Conservation (phyloP, 495 filamentous ascomycete genomes). For the Cairneyella variabilis region DNA sequence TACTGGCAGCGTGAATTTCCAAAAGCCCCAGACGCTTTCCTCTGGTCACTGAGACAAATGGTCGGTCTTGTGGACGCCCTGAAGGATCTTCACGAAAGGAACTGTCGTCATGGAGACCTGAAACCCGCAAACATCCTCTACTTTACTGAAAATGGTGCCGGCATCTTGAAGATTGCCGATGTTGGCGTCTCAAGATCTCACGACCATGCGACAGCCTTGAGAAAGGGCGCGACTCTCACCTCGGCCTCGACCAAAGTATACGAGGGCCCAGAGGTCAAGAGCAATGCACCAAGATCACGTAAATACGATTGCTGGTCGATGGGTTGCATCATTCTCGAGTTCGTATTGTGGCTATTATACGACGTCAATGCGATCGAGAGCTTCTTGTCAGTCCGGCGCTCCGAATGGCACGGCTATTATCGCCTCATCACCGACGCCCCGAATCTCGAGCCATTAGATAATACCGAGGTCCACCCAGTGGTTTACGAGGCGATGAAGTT, state of each 20-base stretch:
- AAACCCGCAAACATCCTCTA: conserved; percentile 6
- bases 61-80: neutral
- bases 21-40: neutral
- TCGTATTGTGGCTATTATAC: conserved; percentile 24
- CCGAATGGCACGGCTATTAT: neutral
- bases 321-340: conserved; percentile 33
- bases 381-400: neutral
- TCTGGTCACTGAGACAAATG: neutral
- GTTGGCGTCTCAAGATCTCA: conserved; percentile 2
- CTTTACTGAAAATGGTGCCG: neutral
- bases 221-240: neutral
- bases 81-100: neutral
- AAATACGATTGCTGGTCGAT: conserved; percentile 36
- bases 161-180: conserved; percentile 3
- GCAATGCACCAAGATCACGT: conserved; percentile 22
- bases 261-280: neutral
- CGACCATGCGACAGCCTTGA: neutral
- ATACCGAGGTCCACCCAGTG: neutral
- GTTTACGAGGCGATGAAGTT: neutral
- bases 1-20: neutral
- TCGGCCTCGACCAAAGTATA: neutral
- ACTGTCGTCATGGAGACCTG: conserved; percentile 1
- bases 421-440: neutral
- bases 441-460: neutral
- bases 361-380: neutral